Conservation (phyloP, 768 basidiomycete species). For the Mycena latifolia region DNA sequence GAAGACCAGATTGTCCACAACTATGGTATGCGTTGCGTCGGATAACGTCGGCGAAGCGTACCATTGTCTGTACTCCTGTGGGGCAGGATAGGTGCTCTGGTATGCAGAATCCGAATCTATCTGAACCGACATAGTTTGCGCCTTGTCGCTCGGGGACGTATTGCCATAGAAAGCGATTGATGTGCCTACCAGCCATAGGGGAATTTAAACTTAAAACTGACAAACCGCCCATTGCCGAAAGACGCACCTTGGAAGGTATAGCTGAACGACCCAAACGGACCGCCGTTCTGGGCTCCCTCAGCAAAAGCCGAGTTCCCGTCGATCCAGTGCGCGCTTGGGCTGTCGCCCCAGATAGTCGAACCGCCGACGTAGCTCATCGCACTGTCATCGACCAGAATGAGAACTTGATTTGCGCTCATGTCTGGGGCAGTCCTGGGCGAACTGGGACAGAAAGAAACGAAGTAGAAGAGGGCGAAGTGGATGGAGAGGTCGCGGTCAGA, state of each 20-base stretch:
- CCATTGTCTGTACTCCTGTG: conserved; percentile 3
- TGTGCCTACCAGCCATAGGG: not conserved
- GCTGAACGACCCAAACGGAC: conserved; percentile 1
- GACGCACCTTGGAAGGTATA: conserved; percentile 5
- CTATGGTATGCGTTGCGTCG: not conserved
- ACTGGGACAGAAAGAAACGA: not conserved
- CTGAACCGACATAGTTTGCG: not conserved
- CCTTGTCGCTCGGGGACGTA: not conserved
- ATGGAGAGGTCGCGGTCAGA: not conserved
- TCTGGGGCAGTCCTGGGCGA: not conserved
- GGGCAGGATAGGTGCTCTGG: not conserved
- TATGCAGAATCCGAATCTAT: not conserved
- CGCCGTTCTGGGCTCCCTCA: not conserved
- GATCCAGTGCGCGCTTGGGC: not conserved
- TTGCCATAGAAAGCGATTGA: conserved; percentile 1
- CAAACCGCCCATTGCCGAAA: too few relatives aligned
- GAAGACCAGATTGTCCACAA: not conserved
- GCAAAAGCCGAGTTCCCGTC: not conserved
- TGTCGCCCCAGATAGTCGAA: not conserved
- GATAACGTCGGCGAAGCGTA: not conserved
- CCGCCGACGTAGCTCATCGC: not conserved
- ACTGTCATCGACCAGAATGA: conserved; percentile 1
- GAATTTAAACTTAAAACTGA: not conserved
- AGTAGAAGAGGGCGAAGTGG: not conserved
- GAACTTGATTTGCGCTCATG: not conserved